Base-by-base conservation (phyloP, 2,329 filamentous ascomycete genomes). In the Trichoderma koningiopsis region DNA sequence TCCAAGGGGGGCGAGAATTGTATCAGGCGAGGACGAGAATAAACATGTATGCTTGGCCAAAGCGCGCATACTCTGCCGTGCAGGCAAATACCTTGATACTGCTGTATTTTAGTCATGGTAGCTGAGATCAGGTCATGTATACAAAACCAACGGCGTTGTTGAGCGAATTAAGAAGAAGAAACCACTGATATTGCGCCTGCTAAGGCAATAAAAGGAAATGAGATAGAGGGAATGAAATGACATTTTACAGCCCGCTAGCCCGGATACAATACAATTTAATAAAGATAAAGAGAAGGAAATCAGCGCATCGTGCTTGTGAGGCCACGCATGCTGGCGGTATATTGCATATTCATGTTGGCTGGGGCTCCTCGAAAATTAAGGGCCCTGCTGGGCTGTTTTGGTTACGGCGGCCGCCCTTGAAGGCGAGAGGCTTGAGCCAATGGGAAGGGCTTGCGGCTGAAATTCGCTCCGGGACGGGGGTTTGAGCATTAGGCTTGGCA, bases 371-470 rank as follows among this genome's bases (percentile, higher is more conserved):
- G 40, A 35, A 57, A 67, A 67, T 67, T 67, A 65, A 65, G 62
- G 62, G 55, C 63, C 40, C 37, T 67, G 62, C 49, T 65, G 62
- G 62, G 62, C 16, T 65, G 62, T 65, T 67, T 67, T 59, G 63
- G 55, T 49, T 55, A 29, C 22, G 22, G 40, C 35, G 22, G 37
- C 53, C 37, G 63, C 55, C 40, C 63, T 49, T 33, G 53, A 49
- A 22, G 37, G 16, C n/a, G 40, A 55, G 10, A 55, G n/a, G n/a
- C n/a, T 37, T 35, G 63, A 58, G 63, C 63, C 53, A 66, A 66
- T 66, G 53, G 63, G 55, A 35, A 43, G 29, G 22, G 40, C 19
- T 43, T 24, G 40, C 40, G 27, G 37, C 29, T 55, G 63, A 67
- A 35, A 67, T 59, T 49, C 59, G 63, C 58, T 52, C 59, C 61